These are phyloP conservation scores for Cryptosporidium ubiquitum DNA, from an alignment of 169 alveolate species.

Conservation along the genomic window DNA sequence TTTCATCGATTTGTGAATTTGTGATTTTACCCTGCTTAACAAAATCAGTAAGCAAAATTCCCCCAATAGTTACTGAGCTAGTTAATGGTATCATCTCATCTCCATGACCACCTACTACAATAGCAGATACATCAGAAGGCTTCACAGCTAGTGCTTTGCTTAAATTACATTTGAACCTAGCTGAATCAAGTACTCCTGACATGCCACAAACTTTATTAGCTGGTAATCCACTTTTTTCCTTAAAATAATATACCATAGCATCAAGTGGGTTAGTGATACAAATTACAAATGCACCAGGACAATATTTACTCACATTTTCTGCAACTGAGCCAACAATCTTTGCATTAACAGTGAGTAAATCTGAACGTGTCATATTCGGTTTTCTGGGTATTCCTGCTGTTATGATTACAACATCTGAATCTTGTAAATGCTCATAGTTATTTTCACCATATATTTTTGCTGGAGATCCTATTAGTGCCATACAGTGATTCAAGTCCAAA, in stretches of 20 bases:
- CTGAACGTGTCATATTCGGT: conserved; percentile 87
- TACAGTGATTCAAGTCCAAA: conserved; percentile 82
- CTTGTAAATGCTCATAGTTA: conserved; percentile 77
- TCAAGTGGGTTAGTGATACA: conserved; percentile 89
- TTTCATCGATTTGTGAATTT: conserved; percentile 76
- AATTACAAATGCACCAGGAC: conserved; percentile 87
- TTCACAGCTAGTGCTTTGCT: conserved; percentile 82
- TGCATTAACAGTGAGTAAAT: conserved; percentile 82
- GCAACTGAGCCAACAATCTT: conserved; percentile 84
- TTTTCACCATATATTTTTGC: conserved; percentile 79
- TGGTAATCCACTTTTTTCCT: conserved; percentile 84
- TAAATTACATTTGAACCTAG: conserved; percentile 83
- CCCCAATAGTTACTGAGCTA: conserved; percentile 81
- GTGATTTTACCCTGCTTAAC: conserved; percentile 77
- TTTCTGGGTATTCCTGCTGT: conserved; percentile 89
- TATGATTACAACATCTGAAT: conserved; percentile 87
- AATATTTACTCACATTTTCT: conserved; percentile 83
- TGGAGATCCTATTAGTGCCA: conserved; percentile 81
- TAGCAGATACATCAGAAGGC: conserved; percentile 84
- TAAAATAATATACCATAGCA: conserved; percentile 83
- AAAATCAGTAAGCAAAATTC: conserved; percentile 81
- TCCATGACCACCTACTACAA: conserved; percentile 89
- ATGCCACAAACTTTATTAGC: conserved; percentile 86
- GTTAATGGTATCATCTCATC: conserved; percentile 87
- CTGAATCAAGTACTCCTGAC: conserved; percentile 88